Conservation (phyloP, 1,284 basidiomycete species). For the Pholiota adiposa region DNA sequence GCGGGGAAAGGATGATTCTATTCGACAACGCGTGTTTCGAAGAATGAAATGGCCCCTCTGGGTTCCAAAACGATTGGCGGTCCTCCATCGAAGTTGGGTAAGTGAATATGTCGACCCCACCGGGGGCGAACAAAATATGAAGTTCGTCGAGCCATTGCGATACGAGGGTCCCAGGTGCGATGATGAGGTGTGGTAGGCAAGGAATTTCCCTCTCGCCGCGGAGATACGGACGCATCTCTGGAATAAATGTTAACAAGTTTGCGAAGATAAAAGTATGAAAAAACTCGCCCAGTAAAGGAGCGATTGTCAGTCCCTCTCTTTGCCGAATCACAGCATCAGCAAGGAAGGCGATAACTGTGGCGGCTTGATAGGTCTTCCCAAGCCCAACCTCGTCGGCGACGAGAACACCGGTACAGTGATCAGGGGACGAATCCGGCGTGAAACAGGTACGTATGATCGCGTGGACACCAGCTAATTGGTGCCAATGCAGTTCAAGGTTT, state of each 20-base stretch:
- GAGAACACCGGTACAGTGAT: constrained; percentile 23
- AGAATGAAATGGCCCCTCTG: constrained; percentile 17
- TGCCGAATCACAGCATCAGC: constrained; percentile 19
- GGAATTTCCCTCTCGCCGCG: constrained; percentile 9
- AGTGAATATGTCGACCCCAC: constrained; percentile 20
- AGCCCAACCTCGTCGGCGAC: constrained; percentile 36
- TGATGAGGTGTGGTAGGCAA: constrained; percentile 27
- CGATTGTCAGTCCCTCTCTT: not conserved
- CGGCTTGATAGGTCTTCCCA: constrained; percentile 31
- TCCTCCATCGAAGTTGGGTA: constrained; percentile 27
- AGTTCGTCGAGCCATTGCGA: constrained; percentile 31
- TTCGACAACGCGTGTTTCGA: constrained; percentile 23
- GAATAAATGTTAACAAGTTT: not conserved
- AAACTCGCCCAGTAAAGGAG: constrained; percentile 27
- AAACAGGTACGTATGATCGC: constrained; percentile 29
- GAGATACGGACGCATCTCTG: constrained; percentile 22
- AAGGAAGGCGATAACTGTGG: constrained; percentile 26
- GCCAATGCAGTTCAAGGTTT: constrained; percentile 28
- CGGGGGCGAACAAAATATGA: constrained; percentile 18
- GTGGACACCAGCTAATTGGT: constrained; percentile 34
- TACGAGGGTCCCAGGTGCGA: constrained; percentile 31
- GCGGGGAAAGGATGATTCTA: constrained; percentile 29
- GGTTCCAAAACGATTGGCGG: constrained; percentile 27
- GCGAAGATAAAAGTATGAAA: not conserved
- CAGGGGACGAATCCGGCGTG: not conserved